A percentile compares a stretch with the other conserved stretches of the same genome.
Conservation (phyloP, 345 rosid species). For the Clarkia xantiana region DNA sequence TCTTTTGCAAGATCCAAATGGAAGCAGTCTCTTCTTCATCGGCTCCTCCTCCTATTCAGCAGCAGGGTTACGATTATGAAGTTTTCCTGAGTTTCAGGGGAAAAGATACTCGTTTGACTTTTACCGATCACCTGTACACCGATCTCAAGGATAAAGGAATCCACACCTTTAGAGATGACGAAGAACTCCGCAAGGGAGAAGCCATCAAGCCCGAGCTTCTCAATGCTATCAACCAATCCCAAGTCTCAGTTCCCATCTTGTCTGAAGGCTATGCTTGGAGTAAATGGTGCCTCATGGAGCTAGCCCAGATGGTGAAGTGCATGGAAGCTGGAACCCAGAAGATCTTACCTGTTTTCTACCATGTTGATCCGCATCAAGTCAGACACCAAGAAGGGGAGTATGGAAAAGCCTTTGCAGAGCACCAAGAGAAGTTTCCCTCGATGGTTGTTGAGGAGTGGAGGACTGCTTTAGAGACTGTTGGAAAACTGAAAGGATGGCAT, state of each 20-base stretch:
- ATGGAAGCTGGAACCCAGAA: background rate
- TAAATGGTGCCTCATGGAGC: constrained; percentile 1
- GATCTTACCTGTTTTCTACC: background rate
- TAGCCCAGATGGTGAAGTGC: constrained; percentile 2
- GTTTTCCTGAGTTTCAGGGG: constrained; percentile 4
- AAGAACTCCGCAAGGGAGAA: background rate
- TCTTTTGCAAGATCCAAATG: too few relatives aligned
- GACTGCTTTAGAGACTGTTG: background rate
- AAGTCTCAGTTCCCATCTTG: background rate
- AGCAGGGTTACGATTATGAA: background rate
- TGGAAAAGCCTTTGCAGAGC: background rate
- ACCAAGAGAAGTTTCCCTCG: background rate
- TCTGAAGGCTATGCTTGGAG: background rate
- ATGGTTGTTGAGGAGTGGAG: background rate
- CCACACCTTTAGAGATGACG: background rate
- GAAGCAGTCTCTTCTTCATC: too few relatives aligned
- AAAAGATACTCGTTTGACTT: background rate
- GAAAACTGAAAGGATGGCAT: background rate
- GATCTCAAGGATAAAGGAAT: background rate
- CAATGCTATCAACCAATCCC: constrained; percentile 1
- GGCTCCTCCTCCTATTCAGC: too few relatives aligned
- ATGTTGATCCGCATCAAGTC: background rate
- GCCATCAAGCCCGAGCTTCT: background rate
- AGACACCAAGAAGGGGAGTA: background rate
- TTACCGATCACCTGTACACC: background rate